These are phyloP conservation scores for Globisporangium nodosum DNA, from an alignment of 352 stramenopile species.

Conservation along the genomic window DNA sequence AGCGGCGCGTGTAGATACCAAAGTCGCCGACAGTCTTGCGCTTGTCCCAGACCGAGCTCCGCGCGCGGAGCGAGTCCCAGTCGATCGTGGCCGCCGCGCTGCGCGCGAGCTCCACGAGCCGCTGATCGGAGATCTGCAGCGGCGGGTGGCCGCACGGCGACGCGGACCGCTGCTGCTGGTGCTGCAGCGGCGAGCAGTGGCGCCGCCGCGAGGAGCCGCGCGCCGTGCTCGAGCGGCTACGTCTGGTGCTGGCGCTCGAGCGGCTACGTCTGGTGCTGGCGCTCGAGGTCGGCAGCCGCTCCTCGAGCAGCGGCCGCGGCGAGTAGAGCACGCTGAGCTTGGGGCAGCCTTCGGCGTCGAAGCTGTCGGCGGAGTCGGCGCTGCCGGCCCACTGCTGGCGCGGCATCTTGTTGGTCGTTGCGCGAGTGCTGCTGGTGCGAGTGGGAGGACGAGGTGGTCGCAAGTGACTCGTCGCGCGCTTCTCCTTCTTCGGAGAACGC, in stretches of 20 bases:
- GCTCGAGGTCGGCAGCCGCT: background rate
- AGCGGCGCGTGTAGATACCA: conserved; percentile 16
- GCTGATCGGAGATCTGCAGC: conserved; percentile 9
- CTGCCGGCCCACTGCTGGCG: background rate
- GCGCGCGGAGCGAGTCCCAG: conserved; percentile 12
- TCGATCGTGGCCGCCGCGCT: conserved; percentile 4
- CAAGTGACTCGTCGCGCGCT: too few relatives aligned
- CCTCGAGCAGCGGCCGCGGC: conserved; percentile 5
- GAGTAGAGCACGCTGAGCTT: conserved; percentile 10
- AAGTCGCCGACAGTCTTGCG: conserved; percentile 15
- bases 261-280: background rate
- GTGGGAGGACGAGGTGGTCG: too few relatives aligned
- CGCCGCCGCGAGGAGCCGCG: background rate
- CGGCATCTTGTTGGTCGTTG: background rate
- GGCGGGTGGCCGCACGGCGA: background rate
- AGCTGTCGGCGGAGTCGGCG: background rate
- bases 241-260: background rate
- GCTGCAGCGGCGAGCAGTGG: background rate
- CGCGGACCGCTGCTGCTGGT: background rate
- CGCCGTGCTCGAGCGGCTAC: background rate
- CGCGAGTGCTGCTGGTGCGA: too few relatives aligned
- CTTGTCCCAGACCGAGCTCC: conserved; percentile 15
- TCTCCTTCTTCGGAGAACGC: too few relatives aligned
- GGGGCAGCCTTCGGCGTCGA: background rate
- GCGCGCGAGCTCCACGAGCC: conserved; percentile 2